Base-by-base conservation (phyloP, 176 grass and related monocot species). In the Ananas comosus region DNA sequence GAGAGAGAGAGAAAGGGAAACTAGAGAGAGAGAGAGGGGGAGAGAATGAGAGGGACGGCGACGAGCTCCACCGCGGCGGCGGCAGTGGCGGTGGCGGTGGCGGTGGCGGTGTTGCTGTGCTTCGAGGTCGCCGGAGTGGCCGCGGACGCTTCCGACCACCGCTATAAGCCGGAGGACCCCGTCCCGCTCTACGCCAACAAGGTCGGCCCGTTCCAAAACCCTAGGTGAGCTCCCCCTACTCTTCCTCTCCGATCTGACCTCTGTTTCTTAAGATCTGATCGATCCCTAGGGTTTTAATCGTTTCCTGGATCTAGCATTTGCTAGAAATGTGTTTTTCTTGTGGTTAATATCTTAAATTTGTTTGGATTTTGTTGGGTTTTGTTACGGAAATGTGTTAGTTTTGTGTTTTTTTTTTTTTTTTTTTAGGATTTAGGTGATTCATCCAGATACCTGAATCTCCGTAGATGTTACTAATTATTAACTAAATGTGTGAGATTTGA, bases 191-290 rank as follows among this genome's bases (percentile, higher is more conserved):
- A 96, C 74, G 86, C 88, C 53, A 96, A 96, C 76, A 96, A 96
- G 80, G 88, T 96, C 79, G 88, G 92, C 0, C 93, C 93, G 29
- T 96, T 96, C 68, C 93, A 96, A 70, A 96, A 96, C 71, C 93
- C 93, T 73, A 96, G 89, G 93, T 96, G 76, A 76, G 77, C 74
- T 64, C 67, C 21, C 25, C 65, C 11, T 25, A 54, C 51, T 75
- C 81, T 74, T 81, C 76, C 4, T n/a, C 67, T 59, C 65, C 14
- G 11, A 3, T 61, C 29, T 17, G 28, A 12, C 4, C n/a, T 25
- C 12, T 12, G 11, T 51, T 25, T 1, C 13, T 16, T 54, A 17
- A 22, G 64, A 47, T 75, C 13, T 47, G 73, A 51, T 14, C 12
- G 73, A 75, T 75, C 50, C 53, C 10, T 22, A 42, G 72, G 18